Percentiles rank a stretch among this genome's conserved stretches.
Conservation (phyloP, 2,329 filamentous ascomycete species). For the Periglandula ipomoeae region DNA sequence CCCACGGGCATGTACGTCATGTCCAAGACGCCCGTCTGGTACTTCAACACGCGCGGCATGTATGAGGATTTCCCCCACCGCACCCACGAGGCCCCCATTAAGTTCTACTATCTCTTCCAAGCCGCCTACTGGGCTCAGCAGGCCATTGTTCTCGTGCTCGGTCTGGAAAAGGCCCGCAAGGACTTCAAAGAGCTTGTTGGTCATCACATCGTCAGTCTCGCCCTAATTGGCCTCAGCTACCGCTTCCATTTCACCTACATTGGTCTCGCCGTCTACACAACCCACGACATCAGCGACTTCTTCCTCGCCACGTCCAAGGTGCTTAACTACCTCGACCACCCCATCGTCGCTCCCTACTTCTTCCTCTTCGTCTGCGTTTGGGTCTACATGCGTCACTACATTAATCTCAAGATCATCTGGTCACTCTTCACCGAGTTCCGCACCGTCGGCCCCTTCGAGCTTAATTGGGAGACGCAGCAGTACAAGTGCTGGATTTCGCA, state of each 20-base stretch:
- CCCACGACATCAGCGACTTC: constrained; percentile 90
- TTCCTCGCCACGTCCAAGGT: constrained; percentile 90
- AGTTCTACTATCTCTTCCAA: constrained; percentile 93
- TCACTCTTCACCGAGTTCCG: constrained; percentile 68
- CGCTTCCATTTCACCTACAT: constrained; percentile 97
- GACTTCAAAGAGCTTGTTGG: constrained; percentile 90
- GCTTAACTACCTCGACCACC: constrained; percentile 80
- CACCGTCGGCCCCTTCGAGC: constrained; percentile 63
- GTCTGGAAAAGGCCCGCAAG: constrained; percentile 87
- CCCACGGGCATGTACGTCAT: constrained; percentile 85
- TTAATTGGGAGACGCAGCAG: constrained; percentile 68
- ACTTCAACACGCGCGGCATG: constrained; percentile 87
- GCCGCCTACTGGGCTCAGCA: constrained; percentile 95
- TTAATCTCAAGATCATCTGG: constrained; percentile 69
- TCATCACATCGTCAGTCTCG: constrained; percentile 83
- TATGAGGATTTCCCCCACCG: constrained; percentile 82
- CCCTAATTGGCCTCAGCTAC: constrained; percentile 79
- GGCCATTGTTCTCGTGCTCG: constrained; percentile 75
- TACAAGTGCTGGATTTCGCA: constrained; percentile 69
- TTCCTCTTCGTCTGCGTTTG: constrained; percentile 71
- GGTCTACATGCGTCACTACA: constrained; percentile 83
- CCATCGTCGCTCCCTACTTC: constrained; percentile 77
- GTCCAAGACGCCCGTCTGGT: constrained; percentile 86
- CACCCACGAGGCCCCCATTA: constrained; percentile 72
- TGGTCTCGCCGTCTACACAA: constrained; percentile 85